phyloP scores from a whole-genome alignment of 768 basidiomycete genomes.

The Exsudoporus frostii region DNA sequence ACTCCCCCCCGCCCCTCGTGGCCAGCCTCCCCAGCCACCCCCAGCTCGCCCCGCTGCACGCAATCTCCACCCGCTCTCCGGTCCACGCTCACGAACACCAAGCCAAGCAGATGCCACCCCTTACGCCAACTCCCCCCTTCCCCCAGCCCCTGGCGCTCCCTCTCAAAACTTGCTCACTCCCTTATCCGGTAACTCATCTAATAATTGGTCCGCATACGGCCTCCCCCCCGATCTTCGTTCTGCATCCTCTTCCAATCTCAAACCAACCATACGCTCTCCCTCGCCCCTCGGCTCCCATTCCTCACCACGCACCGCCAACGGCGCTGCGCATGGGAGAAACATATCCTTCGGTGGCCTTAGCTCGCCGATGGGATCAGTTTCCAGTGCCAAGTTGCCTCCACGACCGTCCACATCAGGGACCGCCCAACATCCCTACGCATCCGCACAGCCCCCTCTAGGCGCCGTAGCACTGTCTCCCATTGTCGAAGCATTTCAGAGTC shows the following conservation, averaged over 20 bases:
- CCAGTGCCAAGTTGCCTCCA: conserved; percentile 41
- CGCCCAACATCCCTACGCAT: conserved; percentile 58
- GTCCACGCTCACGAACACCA: conserved; percentile 45
- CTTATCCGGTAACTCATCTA: conserved; percentile 24
- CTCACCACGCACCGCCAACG: conserved; percentile 40
- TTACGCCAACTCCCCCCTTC: conserved; percentile 43
- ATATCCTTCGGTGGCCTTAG: conserved; percentile 46
- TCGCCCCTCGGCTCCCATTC: conserved; percentile 26
- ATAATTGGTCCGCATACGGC: conserved; percentile 47
- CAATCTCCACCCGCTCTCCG: conserved; percentile 38
- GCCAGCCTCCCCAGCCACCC: conserved; percentile 54
- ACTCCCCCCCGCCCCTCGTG: conserved; percentile 65
- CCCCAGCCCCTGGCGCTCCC: conserved; percentile 33
- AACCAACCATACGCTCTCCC: conserved; percentile 38
- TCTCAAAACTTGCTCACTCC: conserved; percentile 44
- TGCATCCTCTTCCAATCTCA: conserved; percentile 41
- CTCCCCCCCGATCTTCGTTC: conserved; percentile 63
- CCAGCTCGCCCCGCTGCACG: conserved; percentile 30
- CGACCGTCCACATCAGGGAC: conserved; percentile 43
- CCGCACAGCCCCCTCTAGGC: conserved; percentile 41
- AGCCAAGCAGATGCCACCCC: conserved; percentile 52
- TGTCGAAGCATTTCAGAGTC: conserved; percentile 52
- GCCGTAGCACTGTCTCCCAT: conserved; percentile 65
- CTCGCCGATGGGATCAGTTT: conserved; percentile 35
- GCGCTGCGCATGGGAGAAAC: conserved; percentile 49